A percentile compares a stretch with the other conserved stretches of the same genome.
These are phyloP conservation scores for Hymenoscyphus infarciens DNA, from an alignment of 2,329 filamentous ascomycete species.

Conservation along the genomic window DNA sequence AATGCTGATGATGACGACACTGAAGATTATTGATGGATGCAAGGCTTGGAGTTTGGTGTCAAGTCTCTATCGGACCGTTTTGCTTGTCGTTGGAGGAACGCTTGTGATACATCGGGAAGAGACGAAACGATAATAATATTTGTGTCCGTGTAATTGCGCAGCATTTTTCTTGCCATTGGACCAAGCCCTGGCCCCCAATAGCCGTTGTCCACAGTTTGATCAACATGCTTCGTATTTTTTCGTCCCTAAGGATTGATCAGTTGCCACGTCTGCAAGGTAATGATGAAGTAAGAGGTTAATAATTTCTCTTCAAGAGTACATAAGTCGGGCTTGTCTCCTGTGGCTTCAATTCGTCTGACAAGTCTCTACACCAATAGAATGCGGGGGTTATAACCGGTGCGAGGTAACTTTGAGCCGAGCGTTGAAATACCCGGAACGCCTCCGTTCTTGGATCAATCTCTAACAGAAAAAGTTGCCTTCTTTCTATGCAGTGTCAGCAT, in stretches of 20 bases:
- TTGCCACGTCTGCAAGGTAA: background rate
- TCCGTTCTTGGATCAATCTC: background rate
- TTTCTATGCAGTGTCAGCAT: background rate
- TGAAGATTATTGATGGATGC: slow-evolving; percentile 26
- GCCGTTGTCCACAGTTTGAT: background rate
- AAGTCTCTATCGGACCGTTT: background rate
- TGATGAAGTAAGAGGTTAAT: background rate
- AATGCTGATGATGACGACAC: slow-evolving; percentile 54
- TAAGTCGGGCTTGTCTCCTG: background rate
- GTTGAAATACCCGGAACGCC: background rate
- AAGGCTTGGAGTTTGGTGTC: slow-evolving; percentile 1
- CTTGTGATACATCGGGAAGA: background rate
- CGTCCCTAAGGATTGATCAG: slow-evolving; percentile 1
- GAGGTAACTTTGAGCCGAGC: background rate
- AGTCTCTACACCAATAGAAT: background rate
- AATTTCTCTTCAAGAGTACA: background rate
- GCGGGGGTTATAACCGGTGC: background rate
- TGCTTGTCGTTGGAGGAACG: background rate
- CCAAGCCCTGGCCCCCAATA: background rate
- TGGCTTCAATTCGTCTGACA: background rate
- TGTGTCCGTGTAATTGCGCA: background rate
- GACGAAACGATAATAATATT: background rate
- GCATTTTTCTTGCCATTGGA: background rate
- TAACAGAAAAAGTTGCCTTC: background rate
- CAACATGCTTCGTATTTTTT: background rate